phyloP scores from a whole-genome alignment of 345 rosid genomes.

The Populus pruinosa region DNA sequence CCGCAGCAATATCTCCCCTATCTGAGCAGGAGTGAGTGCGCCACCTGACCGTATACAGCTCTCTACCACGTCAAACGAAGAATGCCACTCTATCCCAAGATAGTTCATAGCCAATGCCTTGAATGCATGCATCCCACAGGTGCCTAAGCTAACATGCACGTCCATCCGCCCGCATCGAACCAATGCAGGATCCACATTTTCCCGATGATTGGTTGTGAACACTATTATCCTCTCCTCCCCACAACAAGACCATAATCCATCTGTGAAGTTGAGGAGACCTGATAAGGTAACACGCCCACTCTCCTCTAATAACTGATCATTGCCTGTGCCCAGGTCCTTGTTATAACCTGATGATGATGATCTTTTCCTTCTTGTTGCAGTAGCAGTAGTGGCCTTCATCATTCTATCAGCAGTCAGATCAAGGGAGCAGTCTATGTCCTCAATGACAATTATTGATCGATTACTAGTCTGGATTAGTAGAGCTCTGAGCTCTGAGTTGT shows the following conservation, averaged over 20 bases:
- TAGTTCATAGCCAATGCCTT: slow-evolving; percentile 37
- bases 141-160: slow-evolving; percentile 40
- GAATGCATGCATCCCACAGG: slow-evolving; percentile 44
- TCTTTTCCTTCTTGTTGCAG: slow-evolving; percentile 7
- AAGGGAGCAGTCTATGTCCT: slow-evolving; percentile 21
- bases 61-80: slow-evolving; percentile 36
- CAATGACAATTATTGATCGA: slow-evolving; percentile 19
- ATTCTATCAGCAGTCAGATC: slow-evolving; percentile 38
- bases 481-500: slow-evolving; percentile 18
- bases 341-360: background rate
- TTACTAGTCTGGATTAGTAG: slow-evolving; percentile 12
- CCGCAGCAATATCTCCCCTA: slow-evolving; percentile 41
- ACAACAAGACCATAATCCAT: slow-evolving; percentile 49
- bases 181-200: slow-evolving; percentile 44
- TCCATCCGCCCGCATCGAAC: slow-evolving; percentile 52
- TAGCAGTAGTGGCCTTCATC: slow-evolving; percentile 10
- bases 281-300: slow-evolving; percentile 39
- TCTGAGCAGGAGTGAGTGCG: slow-evolving; percentile 43
- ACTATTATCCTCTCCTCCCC: slow-evolving; percentile 46
- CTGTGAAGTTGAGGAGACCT: slow-evolving; percentile 43
- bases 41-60: slow-evolving; percentile 42
- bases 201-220: slow-evolving; percentile 44
- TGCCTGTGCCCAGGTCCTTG: background rate
- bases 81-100: slow-evolving; percentile 32
- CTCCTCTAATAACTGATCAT: slow-evolving; percentile 15